Evolutionary conservation across 2,329 filamentous ascomycete genomes (phyloP).

Genomic region (Coniochaeta pulveracea): DNA sequence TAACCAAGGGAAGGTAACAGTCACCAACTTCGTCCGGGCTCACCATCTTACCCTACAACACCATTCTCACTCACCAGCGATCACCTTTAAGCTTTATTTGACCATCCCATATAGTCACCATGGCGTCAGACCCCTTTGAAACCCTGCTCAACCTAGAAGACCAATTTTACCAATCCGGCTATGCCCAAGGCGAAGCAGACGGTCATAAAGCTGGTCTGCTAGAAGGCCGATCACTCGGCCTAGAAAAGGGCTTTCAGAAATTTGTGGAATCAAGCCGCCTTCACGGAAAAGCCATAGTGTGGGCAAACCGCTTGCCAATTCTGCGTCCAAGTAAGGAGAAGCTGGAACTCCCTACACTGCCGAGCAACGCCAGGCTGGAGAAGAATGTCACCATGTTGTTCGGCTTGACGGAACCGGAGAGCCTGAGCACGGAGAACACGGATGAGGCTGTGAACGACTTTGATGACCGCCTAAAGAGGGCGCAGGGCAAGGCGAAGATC

Average conservation of each 20-base stretch:
- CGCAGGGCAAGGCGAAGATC: slow-evolving; percentile 73
- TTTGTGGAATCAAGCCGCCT: slow-evolving; percentile 71
- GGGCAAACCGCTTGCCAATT: slow-evolving; percentile 57
- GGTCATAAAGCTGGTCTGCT: slow-evolving; percentile 67
- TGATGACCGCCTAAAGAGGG: slow-evolving; percentile 77
- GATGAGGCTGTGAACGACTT: slow-evolving; percentile 87
- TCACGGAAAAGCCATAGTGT: slow-evolving; percentile 70
- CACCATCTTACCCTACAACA: too few relatives aligned
- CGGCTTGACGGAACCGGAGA: slow-evolving; percentile 67
- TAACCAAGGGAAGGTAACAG: too few relatives aligned
- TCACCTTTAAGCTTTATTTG: too few relatives aligned
- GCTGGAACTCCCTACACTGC: slow-evolving; percentile 27
- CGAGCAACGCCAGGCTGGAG: slow-evolving; percentile 52
- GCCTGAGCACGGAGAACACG: slow-evolving; percentile 67
- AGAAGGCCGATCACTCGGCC: slow-evolving; percentile 82
- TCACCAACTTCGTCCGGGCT: too few relatives aligned
- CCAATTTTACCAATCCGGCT: slow-evolving; percentile 73
- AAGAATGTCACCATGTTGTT: slow-evolving; percentile 70
- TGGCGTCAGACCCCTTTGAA: slow-evolving; percentile 39
- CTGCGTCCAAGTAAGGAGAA: slow-evolving; percentile 2
- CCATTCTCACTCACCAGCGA: too few relatives aligned
- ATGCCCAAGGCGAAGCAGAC: slow-evolving; percentile 61
- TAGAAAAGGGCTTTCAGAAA: slow-evolving; percentile 91
- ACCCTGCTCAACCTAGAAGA: slow-evolving; percentile 50
- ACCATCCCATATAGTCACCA: slow-evolving; percentile 7